A percentile compares a stretch with the other conserved stretches of the same genome.
Evolutionary conservation across 192 early-diverging fungal species (phyloP).

Genomic region (Mycoemilia scoparia): DNA sequence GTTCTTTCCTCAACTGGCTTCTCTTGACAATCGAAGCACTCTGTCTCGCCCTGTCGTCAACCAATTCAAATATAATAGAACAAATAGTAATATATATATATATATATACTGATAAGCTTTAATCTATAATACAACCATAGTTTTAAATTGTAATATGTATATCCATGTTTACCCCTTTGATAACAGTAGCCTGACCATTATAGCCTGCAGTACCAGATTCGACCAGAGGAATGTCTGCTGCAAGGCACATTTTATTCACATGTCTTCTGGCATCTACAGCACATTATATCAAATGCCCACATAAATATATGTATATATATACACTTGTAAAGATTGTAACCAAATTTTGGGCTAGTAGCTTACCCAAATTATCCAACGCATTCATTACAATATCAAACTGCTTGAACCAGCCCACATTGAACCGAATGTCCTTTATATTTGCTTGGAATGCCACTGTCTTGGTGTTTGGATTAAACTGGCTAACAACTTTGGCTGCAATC

Average conservation of each 20-base stretch:
- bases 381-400: constrained; percentile 84
- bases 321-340: background rate
- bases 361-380: constrained; percentile 90
- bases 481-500: constrained; percentile 68
- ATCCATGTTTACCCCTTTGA: constrained; percentile 43
- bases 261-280: constrained; percentile 81
- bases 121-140: background rate
- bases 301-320: background rate
- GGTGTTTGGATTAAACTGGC: constrained; percentile 64
- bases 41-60: constrained; percentile 25
- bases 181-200: constrained; percentile 75
- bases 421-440: constrained; percentile 76
- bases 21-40: constrained; percentile 90
- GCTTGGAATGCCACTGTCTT: constrained; percentile 47
- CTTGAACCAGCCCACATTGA: constrained; percentile 73
- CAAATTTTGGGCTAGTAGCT: too few relatives aligned
- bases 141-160: background rate
- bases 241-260: constrained; percentile 92
- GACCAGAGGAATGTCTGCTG: constrained; percentile 74
- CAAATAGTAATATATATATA: too few relatives aligned
- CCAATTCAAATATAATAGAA: too few relatives aligned
- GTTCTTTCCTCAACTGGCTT: constrained; percentile 66
- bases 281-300: too few relatives aligned
- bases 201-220: constrained; percentile 96
- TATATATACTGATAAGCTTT: too few relatives aligned